Evolutionary conservation across 305 asterid genomes (phyloP).

Genomic region (Solanum hybrid): DNA sequence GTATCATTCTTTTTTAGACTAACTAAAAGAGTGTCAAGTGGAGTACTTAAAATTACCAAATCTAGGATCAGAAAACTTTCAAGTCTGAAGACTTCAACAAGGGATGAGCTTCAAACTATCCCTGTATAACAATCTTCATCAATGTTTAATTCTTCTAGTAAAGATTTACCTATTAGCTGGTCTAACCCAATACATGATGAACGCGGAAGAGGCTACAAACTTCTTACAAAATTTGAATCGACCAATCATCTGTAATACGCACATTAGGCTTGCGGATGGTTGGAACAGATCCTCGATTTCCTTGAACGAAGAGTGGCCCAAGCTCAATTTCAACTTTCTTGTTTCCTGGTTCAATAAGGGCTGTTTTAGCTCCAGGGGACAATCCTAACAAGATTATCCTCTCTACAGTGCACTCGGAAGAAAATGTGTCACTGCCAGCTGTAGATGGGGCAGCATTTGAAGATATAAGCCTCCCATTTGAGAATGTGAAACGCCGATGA

Average conservation of each 20-base stretch:
- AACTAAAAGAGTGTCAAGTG: not conserved
- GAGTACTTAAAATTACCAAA: not conserved
- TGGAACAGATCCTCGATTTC: slow-evolving; percentile 29
- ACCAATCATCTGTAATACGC: slow-evolving; percentile 63
- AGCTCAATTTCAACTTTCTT: slow-evolving; percentile 44
- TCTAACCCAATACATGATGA: not conserved
- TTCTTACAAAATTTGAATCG: slow-evolving; percentile 53
- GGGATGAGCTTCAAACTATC: not conserved
- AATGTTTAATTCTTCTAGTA: not conserved
- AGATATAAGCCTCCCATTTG: slow-evolving; percentile 59
- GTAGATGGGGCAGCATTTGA: slow-evolving; percentile 33
- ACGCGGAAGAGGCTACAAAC: not conserved
- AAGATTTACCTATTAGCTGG: not conserved
- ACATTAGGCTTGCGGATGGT: slow-evolving; percentile 89
- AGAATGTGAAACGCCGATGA: slow-evolving; percentile 66
- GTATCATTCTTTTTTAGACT: not conserved
- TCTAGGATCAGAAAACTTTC: not conserved
- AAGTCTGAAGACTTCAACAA: not conserved
- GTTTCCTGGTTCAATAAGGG: slow-evolving; percentile 54
- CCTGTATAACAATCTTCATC: not conserved
- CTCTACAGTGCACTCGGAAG: slow-evolving; percentile 56
- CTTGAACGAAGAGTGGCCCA: slow-evolving; percentile 54
- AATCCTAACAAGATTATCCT: slow-evolving; percentile 70
- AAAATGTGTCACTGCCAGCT: slow-evolving; percentile 24
- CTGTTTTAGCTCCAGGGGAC: slow-evolving; percentile 40